These are phyloP conservation scores for Diplotaxis tenuifolia DNA, from an alignment of 345 rosid species.

Conservation along the genomic window DNA sequence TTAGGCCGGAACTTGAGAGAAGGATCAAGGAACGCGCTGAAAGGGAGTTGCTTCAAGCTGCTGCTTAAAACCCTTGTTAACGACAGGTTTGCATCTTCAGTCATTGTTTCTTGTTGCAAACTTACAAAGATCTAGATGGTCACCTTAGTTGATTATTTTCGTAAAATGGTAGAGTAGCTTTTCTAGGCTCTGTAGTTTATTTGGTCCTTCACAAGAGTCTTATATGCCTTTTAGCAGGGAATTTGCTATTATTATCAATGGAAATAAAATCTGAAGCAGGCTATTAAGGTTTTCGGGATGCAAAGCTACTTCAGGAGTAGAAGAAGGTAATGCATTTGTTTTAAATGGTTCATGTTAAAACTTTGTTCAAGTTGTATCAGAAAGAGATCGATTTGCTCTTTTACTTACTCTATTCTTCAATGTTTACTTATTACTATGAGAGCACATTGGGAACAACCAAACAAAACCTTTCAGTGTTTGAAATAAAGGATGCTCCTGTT, in stretches of 20 bases:
- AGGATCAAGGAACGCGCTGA: slow-evolving; percentile 87
- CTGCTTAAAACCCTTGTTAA: slow-evolving; percentile 55
- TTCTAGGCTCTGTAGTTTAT: slow-evolving; percentile 5
- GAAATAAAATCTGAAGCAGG: slow-evolving; percentile 33
- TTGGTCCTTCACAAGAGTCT: background rate
- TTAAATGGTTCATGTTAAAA: slow-evolving; percentile 25
- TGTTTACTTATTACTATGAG: slow-evolving; percentile 18
- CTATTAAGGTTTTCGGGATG: slow-evolving; percentile 9
- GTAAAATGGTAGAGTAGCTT: background rate
- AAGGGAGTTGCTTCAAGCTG: slow-evolving; percentile 86
- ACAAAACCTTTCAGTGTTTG: slow-evolving; percentile 33
- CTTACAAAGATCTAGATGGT: background rate
- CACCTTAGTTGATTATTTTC: background rate
- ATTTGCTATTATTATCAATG: slow-evolving; percentile 19
- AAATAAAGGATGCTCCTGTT: slow-evolving; percentile 34
- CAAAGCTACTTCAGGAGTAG: slow-evolving; percentile 23
- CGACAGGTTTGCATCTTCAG: slow-evolving; percentile 30
- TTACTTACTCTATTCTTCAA: slow-evolving; percentile 20
- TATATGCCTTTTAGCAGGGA: slow-evolving; percentile 18
- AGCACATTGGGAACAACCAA: slow-evolving; percentile 32
- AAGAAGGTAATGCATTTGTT: slow-evolving; percentile 29
- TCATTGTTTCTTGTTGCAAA: slow-evolving; percentile 8
- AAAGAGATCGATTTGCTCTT: slow-evolving; percentile 22
- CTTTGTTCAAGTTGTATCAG: slow-evolving; percentile 16
- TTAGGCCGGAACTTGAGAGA: slow-evolving; percentile 99